Conservation (phyloP, 75 land plant genomes). For the Chamaecyparis obtusa region DNA sequence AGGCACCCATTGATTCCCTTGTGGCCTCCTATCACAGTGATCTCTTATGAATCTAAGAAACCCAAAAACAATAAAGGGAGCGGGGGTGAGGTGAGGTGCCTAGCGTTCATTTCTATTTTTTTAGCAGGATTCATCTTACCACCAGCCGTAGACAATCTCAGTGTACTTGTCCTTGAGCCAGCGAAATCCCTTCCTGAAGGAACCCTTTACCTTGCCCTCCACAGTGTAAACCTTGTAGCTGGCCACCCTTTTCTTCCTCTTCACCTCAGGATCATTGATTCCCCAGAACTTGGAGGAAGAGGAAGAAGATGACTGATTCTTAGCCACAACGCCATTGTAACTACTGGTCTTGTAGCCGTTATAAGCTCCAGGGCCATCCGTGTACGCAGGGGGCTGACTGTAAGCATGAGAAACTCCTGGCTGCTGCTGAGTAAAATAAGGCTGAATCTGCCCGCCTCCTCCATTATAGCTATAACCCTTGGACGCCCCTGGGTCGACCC, state of each 20-base stretch:
- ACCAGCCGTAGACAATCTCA: slow-evolving; percentile 71
- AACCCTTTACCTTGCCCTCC: slow-evolving; percentile 72
- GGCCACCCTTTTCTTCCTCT: slow-evolving; percentile 83
- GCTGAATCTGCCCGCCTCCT: slow-evolving; percentile 13
- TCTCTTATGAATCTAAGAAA: not conserved
- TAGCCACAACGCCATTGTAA: slow-evolving; percentile 15
- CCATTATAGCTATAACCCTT: slow-evolving; percentile 13
- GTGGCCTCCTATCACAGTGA: not conserved
- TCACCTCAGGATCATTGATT: slow-evolving; percentile 69
- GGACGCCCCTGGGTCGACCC: slow-evolving; percentile 29
- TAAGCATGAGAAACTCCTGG: slow-evolving; percentile 8
- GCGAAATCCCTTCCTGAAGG: slow-evolving; percentile 62
- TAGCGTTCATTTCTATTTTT: not conserved
- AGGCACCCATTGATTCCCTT: not conserved
- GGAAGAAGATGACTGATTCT: slow-evolving; percentile 8
- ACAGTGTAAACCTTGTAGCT: slow-evolving; percentile 73
- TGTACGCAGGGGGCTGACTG: slow-evolving; percentile 15
- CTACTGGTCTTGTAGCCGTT: not conserved
- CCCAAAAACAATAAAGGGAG: not conserved
- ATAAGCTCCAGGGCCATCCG: slow-evolving; percentile 35
- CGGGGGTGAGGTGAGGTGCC: not conserved
- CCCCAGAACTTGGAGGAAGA: slow-evolving; percentile 41
- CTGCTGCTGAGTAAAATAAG: not conserved
- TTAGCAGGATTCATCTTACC: slow-evolving; percentile 24
- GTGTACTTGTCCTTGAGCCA: slow-evolving; percentile 79